These are phyloP conservation scores for Prunus persica DNA, from an alignment of 306 rosid genomes.

Conservation along the genomic window DNA sequence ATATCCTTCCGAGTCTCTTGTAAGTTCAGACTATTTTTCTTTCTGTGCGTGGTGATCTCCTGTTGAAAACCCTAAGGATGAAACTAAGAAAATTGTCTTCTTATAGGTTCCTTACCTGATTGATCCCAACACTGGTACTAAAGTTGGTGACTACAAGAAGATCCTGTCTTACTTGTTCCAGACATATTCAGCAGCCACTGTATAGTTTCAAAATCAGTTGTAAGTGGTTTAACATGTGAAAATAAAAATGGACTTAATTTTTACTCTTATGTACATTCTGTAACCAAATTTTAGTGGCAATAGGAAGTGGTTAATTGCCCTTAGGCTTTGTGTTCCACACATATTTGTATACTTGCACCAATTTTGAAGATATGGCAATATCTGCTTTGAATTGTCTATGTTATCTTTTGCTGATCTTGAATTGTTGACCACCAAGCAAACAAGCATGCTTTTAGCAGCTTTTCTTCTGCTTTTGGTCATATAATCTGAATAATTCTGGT, in stretches of 20 bases:
- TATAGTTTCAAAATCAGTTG: conserved; percentile 2
- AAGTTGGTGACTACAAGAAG: conserved; percentile 59
- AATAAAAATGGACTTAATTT: not conserved
- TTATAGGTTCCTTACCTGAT: conserved; percentile 75
- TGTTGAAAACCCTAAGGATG: conserved; percentile 19
- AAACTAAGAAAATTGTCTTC: not conserved
- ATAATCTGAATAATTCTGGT: too few species aligned
- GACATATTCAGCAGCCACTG: conserved; percentile 51
- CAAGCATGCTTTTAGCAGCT: too few species aligned
- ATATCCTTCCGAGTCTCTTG: not conserved
- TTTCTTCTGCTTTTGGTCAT: too few species aligned
- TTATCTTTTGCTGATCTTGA: too few species aligned
- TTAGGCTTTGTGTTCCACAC: too few species aligned
- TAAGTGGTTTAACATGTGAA: too few species aligned
- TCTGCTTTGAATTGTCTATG: too few species aligned
- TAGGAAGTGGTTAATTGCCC: not conserved
- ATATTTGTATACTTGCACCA: too few species aligned
- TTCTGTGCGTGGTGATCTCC: not conserved
- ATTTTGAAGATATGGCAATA: too few species aligned
- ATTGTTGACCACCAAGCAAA: too few species aligned
- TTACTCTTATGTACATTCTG: too few species aligned
- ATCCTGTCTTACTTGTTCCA: conserved; percentile 69
- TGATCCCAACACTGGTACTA: conserved; percentile 72
- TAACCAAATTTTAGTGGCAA: not conserved
- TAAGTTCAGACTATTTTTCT: not conserved